These are phyloP conservation scores for Colletotrichum lini DNA, from an alignment of 2,329 filamentous ascomycete genomes.

Conservation along the genomic window DNA sequence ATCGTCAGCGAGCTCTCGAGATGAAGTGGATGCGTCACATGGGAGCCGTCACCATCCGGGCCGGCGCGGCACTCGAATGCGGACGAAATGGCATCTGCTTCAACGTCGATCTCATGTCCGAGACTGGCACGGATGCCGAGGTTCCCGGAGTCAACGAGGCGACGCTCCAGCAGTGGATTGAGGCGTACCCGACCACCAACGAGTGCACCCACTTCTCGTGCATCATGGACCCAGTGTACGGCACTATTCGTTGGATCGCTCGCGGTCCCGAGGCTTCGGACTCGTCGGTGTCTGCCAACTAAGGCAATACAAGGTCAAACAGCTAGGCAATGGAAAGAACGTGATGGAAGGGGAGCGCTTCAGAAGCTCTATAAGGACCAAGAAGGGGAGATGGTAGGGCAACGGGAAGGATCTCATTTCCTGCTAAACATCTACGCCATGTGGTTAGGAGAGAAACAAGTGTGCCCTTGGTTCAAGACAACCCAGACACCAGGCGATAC, in stretches of 20 bases:
- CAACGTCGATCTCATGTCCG: neutral
- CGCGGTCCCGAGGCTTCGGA: neutral
- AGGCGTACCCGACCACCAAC: slow-evolving; percentile 67
- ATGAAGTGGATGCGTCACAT: slow-evolving; percentile 32
- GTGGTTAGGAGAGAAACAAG: neutral
- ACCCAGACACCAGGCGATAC: neutral
- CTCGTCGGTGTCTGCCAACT: neutral
- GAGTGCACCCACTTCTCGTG: slow-evolving; percentile 71
- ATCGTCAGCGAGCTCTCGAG: slow-evolving; percentile 26
- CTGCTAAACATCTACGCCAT: neutral
- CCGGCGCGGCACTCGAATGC: neutral
- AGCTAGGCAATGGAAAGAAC: neutral
- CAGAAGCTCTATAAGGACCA: neutral
- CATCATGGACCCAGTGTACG: slow-evolving; percentile 68
- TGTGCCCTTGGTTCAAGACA: neutral
- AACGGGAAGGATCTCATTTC: neutral
- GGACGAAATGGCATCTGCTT: slow-evolving; percentile 21
- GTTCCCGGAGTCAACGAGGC: slow-evolving; percentile 46
- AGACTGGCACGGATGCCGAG: neutral
- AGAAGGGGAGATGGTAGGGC: neutral
- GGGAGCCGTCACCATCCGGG: slow-evolving; percentile 5
- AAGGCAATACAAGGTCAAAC: no score
- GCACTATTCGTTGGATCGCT: slow-evolving; percentile 61
- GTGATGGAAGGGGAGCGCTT: neutral
- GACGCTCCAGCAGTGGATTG: slow-evolving; percentile 62